Evolutionary conservation across 768 basidiomycete species (phyloP).

Genomic region (Panaeolus papilionaceus): DNA sequence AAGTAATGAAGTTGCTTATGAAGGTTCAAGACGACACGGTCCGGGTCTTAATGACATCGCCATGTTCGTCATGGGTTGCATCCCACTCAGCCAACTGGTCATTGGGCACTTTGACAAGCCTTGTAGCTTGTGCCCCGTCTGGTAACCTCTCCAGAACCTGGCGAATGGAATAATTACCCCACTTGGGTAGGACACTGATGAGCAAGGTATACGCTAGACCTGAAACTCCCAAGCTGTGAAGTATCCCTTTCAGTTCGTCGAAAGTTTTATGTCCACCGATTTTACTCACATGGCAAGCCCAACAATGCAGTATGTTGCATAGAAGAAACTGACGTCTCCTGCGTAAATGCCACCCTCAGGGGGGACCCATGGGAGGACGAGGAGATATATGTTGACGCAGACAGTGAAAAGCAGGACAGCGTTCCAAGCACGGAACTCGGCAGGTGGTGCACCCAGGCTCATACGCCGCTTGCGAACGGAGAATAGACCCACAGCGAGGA

Average conservation of each 20-base stretch:
- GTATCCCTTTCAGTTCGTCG: slow-evolving; percentile 11
- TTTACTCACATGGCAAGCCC: slow-evolving; percentile 41
- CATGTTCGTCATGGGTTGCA: slow-evolving; percentile 41
- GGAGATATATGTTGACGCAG: slow-evolving; percentile 45
- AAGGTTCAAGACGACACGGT: neutral
- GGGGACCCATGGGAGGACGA: slow-evolving; percentile 49
- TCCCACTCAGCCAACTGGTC: slow-evolving; percentile 40
- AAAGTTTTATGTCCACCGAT: slow-evolving; percentile 1
- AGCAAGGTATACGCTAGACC: slow-evolving; percentile 39
- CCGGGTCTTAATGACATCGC: slow-evolving; percentile 28
- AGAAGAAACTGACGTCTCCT: slow-evolving; percentile 50
- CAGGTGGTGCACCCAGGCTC: slow-evolving; percentile 37
- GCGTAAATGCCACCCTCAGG: slow-evolving; percentile 43
- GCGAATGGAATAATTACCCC: slow-evolving; percentile 50
- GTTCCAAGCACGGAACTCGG: slow-evolving; percentile 46
- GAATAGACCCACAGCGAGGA: slow-evolving; percentile 41
- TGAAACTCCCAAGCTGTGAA: slow-evolving; percentile 35
- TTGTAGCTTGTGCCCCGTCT: slow-evolving; percentile 39
- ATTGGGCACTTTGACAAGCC: slow-evolving; percentile 38
- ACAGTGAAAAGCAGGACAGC: slow-evolving; percentile 40
- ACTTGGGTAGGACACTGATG: slow-evolving; percentile 48
- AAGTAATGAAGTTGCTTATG: too few relatives aligned
- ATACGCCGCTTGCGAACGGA: slow-evolving; percentile 40
- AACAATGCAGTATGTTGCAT: slow-evolving; percentile 47
- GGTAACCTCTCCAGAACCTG: slow-evolving; percentile 49